Percentiles rank a stretch among this genome's conserved stretches.
phyloP scores from a whole-genome alignment of 2,329 filamentous ascomycete species.

The Aspergillus vadensis region DNA sequence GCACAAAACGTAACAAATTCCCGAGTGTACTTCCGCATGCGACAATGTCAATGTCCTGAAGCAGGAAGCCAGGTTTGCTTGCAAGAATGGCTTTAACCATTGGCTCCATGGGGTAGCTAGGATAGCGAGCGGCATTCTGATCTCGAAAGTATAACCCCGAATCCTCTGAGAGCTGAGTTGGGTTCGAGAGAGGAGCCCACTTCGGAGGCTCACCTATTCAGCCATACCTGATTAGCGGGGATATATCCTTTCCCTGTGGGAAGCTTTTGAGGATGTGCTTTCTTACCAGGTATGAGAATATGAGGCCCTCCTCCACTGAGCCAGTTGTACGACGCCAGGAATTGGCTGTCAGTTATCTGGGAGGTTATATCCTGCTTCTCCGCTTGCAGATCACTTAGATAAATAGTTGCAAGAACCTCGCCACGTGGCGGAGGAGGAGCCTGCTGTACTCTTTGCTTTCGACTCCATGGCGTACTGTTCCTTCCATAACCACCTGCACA shows the following conservation, averaged over 20 bases:
- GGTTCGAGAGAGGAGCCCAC: constrained; percentile 50
- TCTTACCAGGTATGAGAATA: not conserved
- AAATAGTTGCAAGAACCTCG: too few relatives aligned
- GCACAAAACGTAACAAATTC: constrained; percentile 61
- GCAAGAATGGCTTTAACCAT: constrained; percentile 47
- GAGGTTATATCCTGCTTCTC: not conserved
- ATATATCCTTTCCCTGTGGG: not conserved
- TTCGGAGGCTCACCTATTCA: constrained; percentile 51
- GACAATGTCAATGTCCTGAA: constrained; percentile 54
- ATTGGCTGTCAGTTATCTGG: constrained; percentile 5
- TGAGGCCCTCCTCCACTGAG: constrained; percentile 4
- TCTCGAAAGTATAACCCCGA: constrained; percentile 50
- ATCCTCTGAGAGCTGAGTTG: constrained; percentile 46
- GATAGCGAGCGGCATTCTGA: constrained; percentile 39
- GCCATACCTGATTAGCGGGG: constrained; percentile 13
- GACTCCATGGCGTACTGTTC: too few relatives aligned
- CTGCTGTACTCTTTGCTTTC: too few relatives aligned
- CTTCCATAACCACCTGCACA: too few relatives aligned
- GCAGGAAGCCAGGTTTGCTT: constrained; percentile 39
- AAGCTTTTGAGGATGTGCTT: not conserved
- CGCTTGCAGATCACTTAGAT: too few relatives aligned
- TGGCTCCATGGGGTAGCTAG: constrained; percentile 48
- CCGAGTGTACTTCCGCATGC: constrained; percentile 64
- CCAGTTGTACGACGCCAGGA: constrained; percentile 15
- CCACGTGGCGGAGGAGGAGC: too few relatives aligned